Base-by-base conservation (phyloP, 352 stramenopile species). In the Pythium phragmiticola region DNA sequence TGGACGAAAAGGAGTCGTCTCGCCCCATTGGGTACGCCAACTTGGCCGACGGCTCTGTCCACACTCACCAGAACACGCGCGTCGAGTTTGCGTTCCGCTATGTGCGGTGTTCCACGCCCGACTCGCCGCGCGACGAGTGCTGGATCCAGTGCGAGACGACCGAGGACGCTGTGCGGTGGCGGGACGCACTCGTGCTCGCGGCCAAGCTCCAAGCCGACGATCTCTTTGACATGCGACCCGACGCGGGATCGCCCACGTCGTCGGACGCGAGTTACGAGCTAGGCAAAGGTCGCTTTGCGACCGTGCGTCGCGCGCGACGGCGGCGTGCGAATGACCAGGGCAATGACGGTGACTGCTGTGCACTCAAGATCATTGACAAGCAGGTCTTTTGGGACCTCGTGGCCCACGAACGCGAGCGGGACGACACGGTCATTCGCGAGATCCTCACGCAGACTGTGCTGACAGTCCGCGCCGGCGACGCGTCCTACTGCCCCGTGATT, bases 291-390 rank as follows among this genome's bases (percentile, higher is more conserved):
- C 80, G 85, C 0, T 94, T 94, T 50, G 88, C 85, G 1, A 72
- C 85, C n/a, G 85, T 94, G 14, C 75, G 82, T 16, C 77, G 79
- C 33, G 80, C 80, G 7, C 65, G 82, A 21, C 53, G 80, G 33
- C 82, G 50, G 37, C 46, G 3, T 19, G 17, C 42, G 8, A 36
- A 23, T 41, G 58, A 39, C 26, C 53, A 5, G 36, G 34, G 30
- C 48, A 45, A 19, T 53, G 65, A 26, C 16, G 56, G 47, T 52
- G 50, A 77, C 21, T 86, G 90, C 63, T 97, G 87, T 53, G 89
- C 90, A 34, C 66, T 96, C 14, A 95, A 96, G 59, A 93, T 99
- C 61, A 90, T 99, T 36, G 96, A 99, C 73, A 97, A 98, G 65
- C 80, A 79, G 46, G 72, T 85, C 28, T 94, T 94, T 62, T 92